Base-by-base conservation (phyloP, 805 yeast species). In the Starmerella roubikii region DNA sequence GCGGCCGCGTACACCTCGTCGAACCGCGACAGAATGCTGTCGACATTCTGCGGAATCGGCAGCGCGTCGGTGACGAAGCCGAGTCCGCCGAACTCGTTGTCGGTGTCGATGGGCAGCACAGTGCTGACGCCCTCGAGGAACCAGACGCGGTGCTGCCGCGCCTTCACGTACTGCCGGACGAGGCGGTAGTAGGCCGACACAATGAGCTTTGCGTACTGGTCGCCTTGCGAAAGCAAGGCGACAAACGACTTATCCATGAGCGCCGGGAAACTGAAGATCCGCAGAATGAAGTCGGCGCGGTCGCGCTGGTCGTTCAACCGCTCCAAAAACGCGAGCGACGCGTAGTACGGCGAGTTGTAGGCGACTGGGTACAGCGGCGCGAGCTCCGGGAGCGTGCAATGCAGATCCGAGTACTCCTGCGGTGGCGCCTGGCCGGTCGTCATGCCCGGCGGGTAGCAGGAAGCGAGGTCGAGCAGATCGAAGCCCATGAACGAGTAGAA, bases 221-320 rank as follows among this genome's bases (percentile, higher is more conserved):
- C 96, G 34, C 94, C 93, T 10, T 77, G 71, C 74, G 82, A 80
- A 32, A 88, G 66, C 30, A 84, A 58, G 1, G 81, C 76, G 26
- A 86, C 64, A 48, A 88, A 80, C 17, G 74, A 71, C 55, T 78
- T 80, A 55, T 88, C 96, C 49, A 88, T 64, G 35, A 88, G 60
- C 0, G 96, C 97, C 7, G 96, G 95, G 59, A 86, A 85, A 3
- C 94, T 85, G 64, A 88, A 85, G 13, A 86, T 78, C 34, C 95
- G 62, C 25, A 88, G 60, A 21, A 86, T 82, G 54, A 84, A 86
- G 56, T 85, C 94, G 0, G 85, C 73, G 57, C 83, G 80, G 56
- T 77, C 72, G 47, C 85, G 68, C 55, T 85, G 95, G 57, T 81
- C 82, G 38, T 50, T 54, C 33, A 84, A 64, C 58, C 80, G 83